Percentiles rank a stretch among this genome's conserved stretches.
Evolutionary conservation across 2,329 filamentous ascomycete genomes (phyloP).

Genomic region (Sporothrix pallida): DNA sequence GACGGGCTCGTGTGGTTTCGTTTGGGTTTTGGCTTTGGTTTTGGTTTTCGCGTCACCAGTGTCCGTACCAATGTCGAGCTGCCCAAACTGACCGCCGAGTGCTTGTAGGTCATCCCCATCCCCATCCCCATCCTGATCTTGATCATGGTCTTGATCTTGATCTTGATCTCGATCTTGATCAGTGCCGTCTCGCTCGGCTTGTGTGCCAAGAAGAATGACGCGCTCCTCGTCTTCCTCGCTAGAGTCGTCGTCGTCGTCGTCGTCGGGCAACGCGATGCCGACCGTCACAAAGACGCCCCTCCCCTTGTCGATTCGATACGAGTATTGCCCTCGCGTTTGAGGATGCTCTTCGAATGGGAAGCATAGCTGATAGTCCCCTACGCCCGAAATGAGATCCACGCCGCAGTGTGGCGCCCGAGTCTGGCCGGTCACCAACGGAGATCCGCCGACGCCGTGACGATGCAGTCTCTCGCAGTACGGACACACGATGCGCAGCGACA

Average conservation of each 20-base stretch:
- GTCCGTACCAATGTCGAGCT: not conserved
- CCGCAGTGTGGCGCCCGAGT: constrained; percentile 12
- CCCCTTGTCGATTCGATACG: constrained; percentile 4
- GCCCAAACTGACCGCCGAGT: constrained; percentile 4
- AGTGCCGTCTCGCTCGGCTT: constrained; percentile 16
- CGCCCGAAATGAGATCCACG: not conserved
- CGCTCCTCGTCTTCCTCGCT: constrained; percentile 2
- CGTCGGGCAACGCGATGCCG: not conserved
- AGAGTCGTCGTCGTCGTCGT: constrained; percentile 8
- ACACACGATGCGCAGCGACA: constrained; percentile 12
- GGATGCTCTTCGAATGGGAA: constrained; percentile 14
- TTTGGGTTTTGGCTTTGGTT: not conserved
- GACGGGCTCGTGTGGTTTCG: not conserved
- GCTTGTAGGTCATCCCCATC: not conserved
- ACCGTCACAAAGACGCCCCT: constrained; percentile 20
- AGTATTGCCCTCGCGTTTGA: not conserved
- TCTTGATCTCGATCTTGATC: not conserved
- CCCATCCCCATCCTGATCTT: too few species aligned
- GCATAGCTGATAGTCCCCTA: constrained; percentile 10
- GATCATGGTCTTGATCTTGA: too few species aligned
- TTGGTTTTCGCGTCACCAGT: too few species aligned
- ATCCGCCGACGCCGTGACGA: constrained; percentile 18
- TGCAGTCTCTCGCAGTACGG: constrained; percentile 1
- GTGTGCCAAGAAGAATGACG: not conserved
- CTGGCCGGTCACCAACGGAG: constrained; percentile 5